These are phyloP conservation scores for Trichoderma parareesei DNA, from an alignment of 495 filamentous ascomycete species.

Conservation along the genomic window DNA sequence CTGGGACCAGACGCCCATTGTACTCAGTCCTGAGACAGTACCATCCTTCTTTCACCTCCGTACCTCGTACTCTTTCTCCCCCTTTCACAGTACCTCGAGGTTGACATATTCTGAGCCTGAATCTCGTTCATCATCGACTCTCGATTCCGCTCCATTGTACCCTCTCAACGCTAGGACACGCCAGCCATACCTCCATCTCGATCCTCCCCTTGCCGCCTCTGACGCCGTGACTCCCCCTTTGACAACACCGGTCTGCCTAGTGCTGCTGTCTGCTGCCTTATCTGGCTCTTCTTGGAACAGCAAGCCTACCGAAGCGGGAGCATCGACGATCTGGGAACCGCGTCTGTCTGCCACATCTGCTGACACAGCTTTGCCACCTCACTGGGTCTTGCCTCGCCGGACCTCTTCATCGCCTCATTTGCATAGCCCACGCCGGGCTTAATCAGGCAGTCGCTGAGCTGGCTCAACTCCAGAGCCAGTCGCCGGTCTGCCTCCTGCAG, in stretches of 20 bases:
- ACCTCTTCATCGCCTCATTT: constrained; percentile 8
- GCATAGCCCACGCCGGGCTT: constrained; percentile 9
- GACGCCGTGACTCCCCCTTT: background rate
- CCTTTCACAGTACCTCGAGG: background rate
- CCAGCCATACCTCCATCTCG: background rate
- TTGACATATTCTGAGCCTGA: background rate
- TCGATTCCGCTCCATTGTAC: background rate
- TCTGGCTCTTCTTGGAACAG: background rate
- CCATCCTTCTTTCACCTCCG: background rate
- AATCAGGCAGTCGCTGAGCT: constrained; percentile 10
- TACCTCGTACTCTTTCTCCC: background rate
- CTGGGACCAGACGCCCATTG: background rate
- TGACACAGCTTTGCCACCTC: constrained; percentile 8
- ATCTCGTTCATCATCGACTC: background rate
- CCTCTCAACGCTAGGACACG: background rate
- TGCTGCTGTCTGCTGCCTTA: background rate
- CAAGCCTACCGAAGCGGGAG: background rate
- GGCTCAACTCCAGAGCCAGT: constrained; percentile 14
- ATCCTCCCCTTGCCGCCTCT: background rate
- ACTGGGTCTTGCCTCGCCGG: background rate
- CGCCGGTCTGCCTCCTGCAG: constrained; percentile 11
- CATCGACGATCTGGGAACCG: background rate
- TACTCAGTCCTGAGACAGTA: background rate
- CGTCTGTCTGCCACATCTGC: constrained; percentile 1
- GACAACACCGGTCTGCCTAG: background rate